Percentiles rank a stretch among this genome's conserved stretches.
These are phyloP conservation scores for Tubosaeta sp. DNA, from an alignment of 768 basidiomycete species.

Conservation along the genomic window DNA sequence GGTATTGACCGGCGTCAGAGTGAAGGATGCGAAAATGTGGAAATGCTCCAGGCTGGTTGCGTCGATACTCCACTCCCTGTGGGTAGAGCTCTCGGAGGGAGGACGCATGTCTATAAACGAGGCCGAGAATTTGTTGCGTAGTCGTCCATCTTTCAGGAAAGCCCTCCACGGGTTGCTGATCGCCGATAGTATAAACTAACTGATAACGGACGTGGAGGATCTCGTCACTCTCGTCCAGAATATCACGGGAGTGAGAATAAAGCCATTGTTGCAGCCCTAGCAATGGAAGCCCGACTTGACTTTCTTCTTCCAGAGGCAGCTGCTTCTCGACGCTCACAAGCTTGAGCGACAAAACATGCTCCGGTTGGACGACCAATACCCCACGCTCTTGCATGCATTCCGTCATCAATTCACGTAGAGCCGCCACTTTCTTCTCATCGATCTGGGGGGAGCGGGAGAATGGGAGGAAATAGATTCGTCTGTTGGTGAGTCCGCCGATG, in stretches of 20 bases:
- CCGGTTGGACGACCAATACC: slow-evolving; percentile 43
- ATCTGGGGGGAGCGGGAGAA: slow-evolving; percentile 37
- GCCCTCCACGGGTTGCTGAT: slow-evolving; percentile 34
- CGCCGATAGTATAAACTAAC: slow-evolving; percentile 43
- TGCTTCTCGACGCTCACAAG: slow-evolving; percentile 32
- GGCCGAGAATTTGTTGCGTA: slow-evolving; percentile 35
- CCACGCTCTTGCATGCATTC: slow-evolving; percentile 37
- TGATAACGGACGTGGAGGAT: slow-evolving; percentile 45
- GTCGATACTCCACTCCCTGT: neutral
- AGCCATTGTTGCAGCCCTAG: slow-evolving; percentile 18
- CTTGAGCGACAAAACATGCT: slow-evolving; percentile 47
- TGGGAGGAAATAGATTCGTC: slow-evolving; percentile 42
- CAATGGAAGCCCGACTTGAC: slow-evolving; percentile 14
- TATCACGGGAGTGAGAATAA: slow-evolving; percentile 13
- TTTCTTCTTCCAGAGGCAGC: slow-evolving; percentile 8
- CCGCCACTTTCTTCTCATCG: slow-evolving; percentile 16
- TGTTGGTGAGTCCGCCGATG: slow-evolving; percentile 41
- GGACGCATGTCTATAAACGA: slow-evolving; percentile 14
- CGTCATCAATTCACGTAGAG: slow-evolving; percentile 3
- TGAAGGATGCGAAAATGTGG: slow-evolving; percentile 11
- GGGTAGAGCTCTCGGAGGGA: slow-evolving; percentile 2
- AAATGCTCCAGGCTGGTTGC: neutral
- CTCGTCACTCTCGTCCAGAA: slow-evolving; percentile 27
- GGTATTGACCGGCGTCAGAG: neutral
- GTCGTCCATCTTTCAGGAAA: slow-evolving; percentile 42